phyloP scores from a whole-genome alignment of 306 rosid species.

The Fragaria iinumae region DNA sequence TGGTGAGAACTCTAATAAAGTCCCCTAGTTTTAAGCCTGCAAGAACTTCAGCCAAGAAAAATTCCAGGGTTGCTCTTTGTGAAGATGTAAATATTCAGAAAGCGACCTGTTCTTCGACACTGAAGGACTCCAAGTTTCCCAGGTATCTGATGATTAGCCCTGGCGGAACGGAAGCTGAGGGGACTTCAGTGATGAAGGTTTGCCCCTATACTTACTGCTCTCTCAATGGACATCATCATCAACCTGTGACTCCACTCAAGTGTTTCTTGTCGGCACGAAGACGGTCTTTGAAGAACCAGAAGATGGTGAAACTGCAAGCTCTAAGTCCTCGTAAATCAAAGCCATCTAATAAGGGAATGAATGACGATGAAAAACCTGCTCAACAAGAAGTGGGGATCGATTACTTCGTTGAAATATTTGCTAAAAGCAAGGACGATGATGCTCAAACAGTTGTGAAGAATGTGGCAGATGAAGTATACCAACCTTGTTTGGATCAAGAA shows the following conservation, averaged over 20 bases:
- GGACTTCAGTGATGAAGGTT: slow-evolving; percentile 71
- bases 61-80: slow-evolving; percentile 51
- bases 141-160: slow-evolving; percentile 53
- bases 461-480: slow-evolving; percentile 24
- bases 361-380: slow-evolving; percentile 28
- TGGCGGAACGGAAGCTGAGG: slow-evolving; percentile 81
- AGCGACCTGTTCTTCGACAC: slow-evolving; percentile 87
- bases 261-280: slow-evolving; percentile 70
- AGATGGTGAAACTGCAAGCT: slow-evolving; percentile 46
- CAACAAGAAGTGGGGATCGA: slow-evolving; percentile 34
- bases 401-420: slow-evolving; percentile 61
- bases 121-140: slow-evolving; percentile 79
- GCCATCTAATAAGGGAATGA: slow-evolving; percentile 25
- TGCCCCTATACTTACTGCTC: slow-evolving; percentile 90
- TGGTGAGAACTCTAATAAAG: slow-evolving; percentile 64
- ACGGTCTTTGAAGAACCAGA: slow-evolving; percentile 60
- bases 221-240: slow-evolving; percentile 81
- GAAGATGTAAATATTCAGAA: slow-evolving; percentile 44
- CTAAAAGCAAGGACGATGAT: slow-evolving; percentile 26
- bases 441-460: slow-evolving; percentile 16
- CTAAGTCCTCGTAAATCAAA: slow-evolving; percentile 37
- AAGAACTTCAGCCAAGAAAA: slow-evolving; percentile 50
- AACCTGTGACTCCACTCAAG: slow-evolving; percentile 72
- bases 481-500: too few species aligned
- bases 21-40: slow-evolving; percentile 63